Conservation (phyloP, 2,329 filamentous ascomycete species). For the Aspergillus quadrilineatus region DNA sequence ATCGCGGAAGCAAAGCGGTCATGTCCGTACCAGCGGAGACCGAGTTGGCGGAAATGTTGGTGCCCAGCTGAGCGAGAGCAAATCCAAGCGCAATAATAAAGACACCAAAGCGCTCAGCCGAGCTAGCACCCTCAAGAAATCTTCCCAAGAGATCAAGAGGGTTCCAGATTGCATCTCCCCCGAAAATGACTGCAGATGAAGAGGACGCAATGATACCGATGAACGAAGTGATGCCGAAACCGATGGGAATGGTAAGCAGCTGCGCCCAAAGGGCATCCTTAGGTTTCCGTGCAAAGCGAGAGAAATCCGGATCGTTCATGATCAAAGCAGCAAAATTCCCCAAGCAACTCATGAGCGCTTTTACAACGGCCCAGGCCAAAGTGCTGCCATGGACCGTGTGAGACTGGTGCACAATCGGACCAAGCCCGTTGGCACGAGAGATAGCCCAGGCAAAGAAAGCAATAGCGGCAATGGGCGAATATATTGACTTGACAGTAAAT, state of each 20-base stretch:
- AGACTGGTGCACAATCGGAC: conserved; percentile 73
- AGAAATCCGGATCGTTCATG: conserved; percentile 76
- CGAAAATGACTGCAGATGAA: conserved; percentile 63
- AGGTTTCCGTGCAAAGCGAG: conserved; percentile 76
- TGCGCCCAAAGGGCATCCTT: conserved; percentile 78
- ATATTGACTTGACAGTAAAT: conserved; percentile 84
- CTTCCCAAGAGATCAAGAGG: conserved; percentile 65
- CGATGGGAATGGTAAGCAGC: conserved; percentile 68
- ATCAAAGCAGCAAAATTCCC: conserved; percentile 90
- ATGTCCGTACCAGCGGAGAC: conserved; percentile 81
- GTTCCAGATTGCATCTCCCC: conserved; percentile 66
- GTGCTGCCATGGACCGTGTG: conserved; percentile 63
- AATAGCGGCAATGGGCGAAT: conserved; percentile 79
- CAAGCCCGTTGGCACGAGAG: conserved; percentile 75
- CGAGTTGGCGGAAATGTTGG: conserved; percentile 84
- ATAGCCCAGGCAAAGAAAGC: conserved; percentile 87
- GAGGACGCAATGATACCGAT: conserved; percentile 79
- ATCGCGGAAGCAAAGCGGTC: conserved; percentile 76
- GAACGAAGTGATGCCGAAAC: conserved; percentile 77
- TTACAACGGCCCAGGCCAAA: conserved; percentile 78
- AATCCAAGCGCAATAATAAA: conserved; percentile 72
- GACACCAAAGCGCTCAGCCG: conserved; percentile 69
- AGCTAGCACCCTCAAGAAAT: conserved; percentile 68
- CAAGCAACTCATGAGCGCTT: conserved; percentile 83
- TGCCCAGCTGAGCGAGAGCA: conserved; percentile 76